phyloP scores from a whole-genome alignment of 768 basidiomycete species.

The Amanita pallidorosea region DNA sequence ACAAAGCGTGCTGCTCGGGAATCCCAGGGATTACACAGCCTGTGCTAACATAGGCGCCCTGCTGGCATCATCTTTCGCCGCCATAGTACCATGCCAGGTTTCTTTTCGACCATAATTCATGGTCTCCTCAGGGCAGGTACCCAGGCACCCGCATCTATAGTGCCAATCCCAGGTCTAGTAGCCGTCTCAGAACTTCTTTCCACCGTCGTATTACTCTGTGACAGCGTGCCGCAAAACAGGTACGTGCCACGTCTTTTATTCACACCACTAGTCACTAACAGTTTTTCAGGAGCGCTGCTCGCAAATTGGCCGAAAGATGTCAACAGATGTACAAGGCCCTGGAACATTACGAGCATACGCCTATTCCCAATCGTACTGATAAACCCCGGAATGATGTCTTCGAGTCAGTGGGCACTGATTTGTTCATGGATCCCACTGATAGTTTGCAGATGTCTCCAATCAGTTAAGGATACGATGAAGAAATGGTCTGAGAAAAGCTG shows the following conservation, averaged over 20 bases:
- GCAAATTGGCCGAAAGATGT: conserved; percentile 36
- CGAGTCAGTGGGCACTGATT: conserved; percentile 8
- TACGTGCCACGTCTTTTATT: conserved; percentile 11
- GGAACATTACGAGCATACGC: conserved; percentile 20
- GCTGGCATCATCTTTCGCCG: too few relatives aligned
- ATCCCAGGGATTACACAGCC: too few relatives aligned
- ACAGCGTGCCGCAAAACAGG: conserved; percentile 39
- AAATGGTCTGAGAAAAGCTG: conserved; percentile 29
- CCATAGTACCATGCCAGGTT: too few relatives aligned
- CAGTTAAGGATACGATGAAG: conserved; percentile 30
- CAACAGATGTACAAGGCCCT: conserved; percentile 29
- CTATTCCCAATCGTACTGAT: conserved; percentile 20
- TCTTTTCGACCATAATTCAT: background rate
- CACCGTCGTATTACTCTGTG: conserved; percentile 33
- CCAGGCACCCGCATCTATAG: conserved; percentile 35
- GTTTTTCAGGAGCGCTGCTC: conserved; percentile 25
- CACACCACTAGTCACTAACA: conserved; percentile 2
- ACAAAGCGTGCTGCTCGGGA: too few relatives aligned
- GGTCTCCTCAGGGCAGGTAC: conserved; percentile 11
- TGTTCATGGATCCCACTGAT: background rate
- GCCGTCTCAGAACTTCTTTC: conserved; percentile 30
- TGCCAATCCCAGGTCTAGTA: conserved; percentile 36
- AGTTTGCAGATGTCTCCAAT: conserved; percentile 11
- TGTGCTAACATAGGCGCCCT: too few relatives aligned
- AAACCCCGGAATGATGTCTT: conserved; percentile 22